Evolutionary conservation across 2,329 filamentous ascomycete species (phyloP).

Genomic region (Trichocomaceae sp.): DNA sequence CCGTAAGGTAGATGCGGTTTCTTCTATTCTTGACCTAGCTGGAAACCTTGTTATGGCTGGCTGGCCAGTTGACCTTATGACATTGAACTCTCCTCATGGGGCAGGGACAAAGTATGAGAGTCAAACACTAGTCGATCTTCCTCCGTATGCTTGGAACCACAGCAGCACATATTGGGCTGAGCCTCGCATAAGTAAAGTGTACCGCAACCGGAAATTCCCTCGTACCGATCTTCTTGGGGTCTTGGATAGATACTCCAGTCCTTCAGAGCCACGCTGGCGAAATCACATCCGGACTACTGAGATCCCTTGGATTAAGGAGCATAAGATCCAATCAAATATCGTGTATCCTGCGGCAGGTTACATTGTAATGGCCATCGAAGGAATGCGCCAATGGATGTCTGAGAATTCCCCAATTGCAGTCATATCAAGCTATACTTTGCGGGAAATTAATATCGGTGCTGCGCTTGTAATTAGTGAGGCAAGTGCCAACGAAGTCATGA

Average conservation of each 20-base stretch:
- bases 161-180: constrained; percentile 12
- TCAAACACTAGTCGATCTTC: constrained; percentile 11
- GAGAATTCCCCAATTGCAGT: background rate
- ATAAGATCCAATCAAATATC: constrained; percentile 18
- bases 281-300: constrained; percentile 19
- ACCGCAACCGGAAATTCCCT: constrained; percentile 10
- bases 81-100: constrained; percentile 16
- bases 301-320: constrained; percentile 19
- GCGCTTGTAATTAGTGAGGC: constrained; percentile 13
- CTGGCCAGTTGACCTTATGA: constrained; percentile 17
- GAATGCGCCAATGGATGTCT: constrained; percentile 6
- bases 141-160: constrained; percentile 14
- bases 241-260: background rate
- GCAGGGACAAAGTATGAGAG: background rate
- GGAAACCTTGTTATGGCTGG: constrained; percentile 19
- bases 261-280: constrained; percentile 18
- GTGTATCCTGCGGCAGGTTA: constrained; percentile 28
- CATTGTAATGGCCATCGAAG: constrained; percentile 26
- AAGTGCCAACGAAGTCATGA: background rate
- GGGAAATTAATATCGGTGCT: constrained; percentile 11
- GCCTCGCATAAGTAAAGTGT: constrained; percentile 8
- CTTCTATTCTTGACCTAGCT: constrained; percentile 10
- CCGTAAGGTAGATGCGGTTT: constrained; percentile 30
- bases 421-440: constrained; percentile 11
- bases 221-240: constrained; percentile 16